Evolutionary conservation across 805 yeast species (phyloP), one percentile per base, ranked within the genome.

Genomic region (Wickerhamomyces subpelliculosus): DNA sequence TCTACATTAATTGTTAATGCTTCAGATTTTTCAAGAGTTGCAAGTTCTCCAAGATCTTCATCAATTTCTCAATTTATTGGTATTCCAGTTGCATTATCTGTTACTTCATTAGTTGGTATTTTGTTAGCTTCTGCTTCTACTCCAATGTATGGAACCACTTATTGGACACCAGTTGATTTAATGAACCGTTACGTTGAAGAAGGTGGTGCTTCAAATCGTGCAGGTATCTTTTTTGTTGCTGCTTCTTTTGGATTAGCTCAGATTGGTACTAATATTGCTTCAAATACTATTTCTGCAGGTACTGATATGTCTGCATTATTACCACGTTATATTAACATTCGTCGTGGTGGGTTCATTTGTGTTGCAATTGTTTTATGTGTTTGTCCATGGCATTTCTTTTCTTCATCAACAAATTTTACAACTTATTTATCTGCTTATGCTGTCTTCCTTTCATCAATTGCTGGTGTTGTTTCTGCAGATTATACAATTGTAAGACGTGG

Each of bases 1-100:
- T 93, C 95, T 7, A 83, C 96, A 13, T 70, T 87, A 52, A 83
- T 88, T 54, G 73, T 83, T 39, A 87, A 87, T 61, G 84, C 93
- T 12, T 94, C 96, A 2, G 96, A 87, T 66, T 87, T 87, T 60
- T 72, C 95, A 20, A 75, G 96, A 60, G 80, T 86, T 62, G 82
- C 95, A 9, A 72, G 68, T 45, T 76, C 75, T 19, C 67, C 72
- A 37, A 58, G 51, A 31, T 64, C 75, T 17, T 69, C 80, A 4
- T 51, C 66, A 13, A 66, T 70, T 58, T 71, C 86, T 2, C 87
- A 80, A 58, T 54, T 69, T 30, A 52, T 82, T 30, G 68, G 90
- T 3, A 76, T 88, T 44, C 95, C 96, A 27, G 42, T 83, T 17
- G 74, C 85, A 48, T 86, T 85, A 61, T 80, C 88, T 5, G 51